phyloP scores from a whole-genome alignment of 495 filamentous ascomycete genomes.

The Clohesyomyces aquaticus region DNA sequence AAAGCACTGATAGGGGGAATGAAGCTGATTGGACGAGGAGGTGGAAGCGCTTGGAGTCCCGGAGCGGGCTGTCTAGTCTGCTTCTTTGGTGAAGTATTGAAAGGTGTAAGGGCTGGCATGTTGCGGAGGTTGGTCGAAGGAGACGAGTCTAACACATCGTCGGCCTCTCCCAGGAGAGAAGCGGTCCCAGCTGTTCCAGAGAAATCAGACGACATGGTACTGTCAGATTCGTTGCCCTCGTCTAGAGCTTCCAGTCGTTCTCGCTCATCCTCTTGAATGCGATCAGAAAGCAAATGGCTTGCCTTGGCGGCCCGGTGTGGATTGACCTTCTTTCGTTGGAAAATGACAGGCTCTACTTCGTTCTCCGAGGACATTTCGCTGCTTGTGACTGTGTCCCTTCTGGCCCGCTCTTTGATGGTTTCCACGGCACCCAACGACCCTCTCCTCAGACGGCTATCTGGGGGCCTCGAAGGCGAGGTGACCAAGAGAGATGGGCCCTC shows the following conservation, averaged over 20 bases:
- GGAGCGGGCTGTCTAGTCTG: slow-evolving; percentile 58
- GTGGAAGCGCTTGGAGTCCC: slow-evolving; percentile 76
- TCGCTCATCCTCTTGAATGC: slow-evolving; percentile 49
- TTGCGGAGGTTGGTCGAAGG: slow-evolving; percentile 49
- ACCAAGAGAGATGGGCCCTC: slow-evolving; percentile 50
- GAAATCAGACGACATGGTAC: slow-evolving; percentile 69
- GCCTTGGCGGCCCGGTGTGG: slow-evolving; percentile 56
- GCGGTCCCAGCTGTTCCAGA: slow-evolving; percentile 66
- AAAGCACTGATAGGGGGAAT: slow-evolving; percentile 77
- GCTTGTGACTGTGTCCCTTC: slow-evolving; percentile 86
- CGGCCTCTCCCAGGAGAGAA: slow-evolving; percentile 60
- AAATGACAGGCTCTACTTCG: slow-evolving; percentile 71
- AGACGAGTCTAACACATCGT: slow-evolving; percentile 44
- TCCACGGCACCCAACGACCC: slow-evolving; percentile 79
- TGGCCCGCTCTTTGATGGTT: slow-evolving; percentile 70
- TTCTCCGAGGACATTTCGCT: slow-evolving; percentile 92
- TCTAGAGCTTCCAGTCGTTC: slow-evolving; percentile 56
- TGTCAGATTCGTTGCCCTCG: slow-evolving; percentile 64
- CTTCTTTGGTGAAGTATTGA: slow-evolving; percentile 61
- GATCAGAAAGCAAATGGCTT: slow-evolving; percentile 52
- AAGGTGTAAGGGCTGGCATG: slow-evolving; percentile 40
- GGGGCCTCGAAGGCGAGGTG: slow-evolving; percentile 53
- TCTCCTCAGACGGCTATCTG: slow-evolving; percentile 59
- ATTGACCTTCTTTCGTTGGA: slow-evolving; percentile 64
- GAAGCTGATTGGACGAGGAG: slow-evolving; percentile 86